Conservation (phyloP, 345 rosid genomes). For the Excoecaria cochinchinensis region DNA sequence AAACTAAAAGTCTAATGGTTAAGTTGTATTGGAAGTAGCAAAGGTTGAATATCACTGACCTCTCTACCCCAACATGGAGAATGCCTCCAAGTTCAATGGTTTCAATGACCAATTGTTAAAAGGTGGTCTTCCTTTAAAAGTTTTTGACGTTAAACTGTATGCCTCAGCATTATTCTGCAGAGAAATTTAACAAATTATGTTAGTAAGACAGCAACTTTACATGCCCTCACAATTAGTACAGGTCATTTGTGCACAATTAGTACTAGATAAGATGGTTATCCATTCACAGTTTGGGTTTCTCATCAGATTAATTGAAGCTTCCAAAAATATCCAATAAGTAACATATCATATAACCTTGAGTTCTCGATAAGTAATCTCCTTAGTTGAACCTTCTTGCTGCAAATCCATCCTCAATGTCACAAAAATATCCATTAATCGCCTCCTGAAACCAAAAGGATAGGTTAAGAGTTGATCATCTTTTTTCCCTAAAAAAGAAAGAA, state of each 20-base stretch:
- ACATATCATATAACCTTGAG: constrained; percentile 58
- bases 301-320: background rate
- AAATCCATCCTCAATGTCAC: constrained; percentile 33
- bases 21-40: background rate
- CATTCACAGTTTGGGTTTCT: background rate
- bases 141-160: constrained; percentile 42
- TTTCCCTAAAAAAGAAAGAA: background rate
- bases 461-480: background rate
- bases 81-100: constrained; percentile 42
- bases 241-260: background rate
- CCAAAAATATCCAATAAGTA: background rate
- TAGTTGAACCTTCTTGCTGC: constrained; percentile 19
- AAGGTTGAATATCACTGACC: constrained; percentile 4
- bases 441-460: constrained; percentile 33
- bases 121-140: constrained; percentile 39
- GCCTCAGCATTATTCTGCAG: constrained; percentile 60
- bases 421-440: constrained; percentile 58
- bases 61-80: constrained; percentile 20
- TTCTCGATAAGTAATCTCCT: constrained; percentile 56
- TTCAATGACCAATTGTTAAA: constrained; percentile 53
- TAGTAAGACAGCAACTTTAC: background rate
- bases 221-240: background rate
- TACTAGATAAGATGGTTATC: no score
- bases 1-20: background rate
- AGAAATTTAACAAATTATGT: constrained; percentile 12